These are phyloP conservation scores for Lablab purpureus DNA, from an alignment of 306 rosid species.

Conservation along the genomic window DNA sequence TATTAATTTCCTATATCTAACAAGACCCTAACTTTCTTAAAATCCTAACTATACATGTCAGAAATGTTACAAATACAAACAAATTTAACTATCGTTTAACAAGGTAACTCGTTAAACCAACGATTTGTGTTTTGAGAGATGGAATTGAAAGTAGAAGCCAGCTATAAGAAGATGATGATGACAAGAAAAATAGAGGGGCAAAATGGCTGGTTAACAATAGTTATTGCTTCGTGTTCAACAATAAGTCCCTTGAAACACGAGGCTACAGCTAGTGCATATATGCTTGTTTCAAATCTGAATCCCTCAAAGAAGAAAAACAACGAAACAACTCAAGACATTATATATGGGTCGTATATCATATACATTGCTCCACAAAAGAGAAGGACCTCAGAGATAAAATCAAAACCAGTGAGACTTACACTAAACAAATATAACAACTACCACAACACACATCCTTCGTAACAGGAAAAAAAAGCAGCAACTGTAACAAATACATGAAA, in stretches of 20 bases:
- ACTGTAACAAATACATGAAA: conserved; percentile 28
- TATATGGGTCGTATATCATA: neutral
- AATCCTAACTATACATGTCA: neutral
- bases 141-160: conserved; percentile 11
- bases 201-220: neutral
- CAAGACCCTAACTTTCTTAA: neutral
- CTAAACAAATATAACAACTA: conserved; percentile 29
- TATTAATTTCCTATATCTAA: no score
- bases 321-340: neutral
- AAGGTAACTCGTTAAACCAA: neutral
- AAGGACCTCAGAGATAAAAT: conserved; percentile 2
- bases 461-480: neutral
- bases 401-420: conserved; percentile 17
- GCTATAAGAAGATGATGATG: neutral
- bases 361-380: neutral
- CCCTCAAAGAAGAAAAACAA: conserved; percentile 22
- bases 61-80: neutral
- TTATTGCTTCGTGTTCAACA: conserved; percentile 19
- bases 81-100: neutral
- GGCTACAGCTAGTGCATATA: neutral
- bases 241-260: neutral
- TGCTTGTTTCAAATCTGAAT: conserved; percentile 30
- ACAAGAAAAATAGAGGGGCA: neutral
- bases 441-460: conserved; percentile 5
- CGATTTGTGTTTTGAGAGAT: neutral